These are phyloP conservation scores for Garcileccinum viscosum DNA, from an alignment of 1,284 basidiomycete species.

Conservation along the genomic window DNA sequence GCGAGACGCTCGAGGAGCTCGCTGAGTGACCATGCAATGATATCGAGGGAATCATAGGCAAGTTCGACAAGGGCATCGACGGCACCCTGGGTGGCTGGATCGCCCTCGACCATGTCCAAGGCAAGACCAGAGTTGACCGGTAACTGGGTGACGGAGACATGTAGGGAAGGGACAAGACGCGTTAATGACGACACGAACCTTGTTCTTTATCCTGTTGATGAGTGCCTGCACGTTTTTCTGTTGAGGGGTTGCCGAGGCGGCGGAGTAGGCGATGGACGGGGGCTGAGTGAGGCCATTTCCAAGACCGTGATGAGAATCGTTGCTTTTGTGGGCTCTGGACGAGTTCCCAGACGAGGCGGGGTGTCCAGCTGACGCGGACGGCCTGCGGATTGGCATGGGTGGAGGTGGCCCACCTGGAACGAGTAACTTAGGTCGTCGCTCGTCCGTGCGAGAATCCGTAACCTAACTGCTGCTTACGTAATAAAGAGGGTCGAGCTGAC, in stretches of 20 bases:
- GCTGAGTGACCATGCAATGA: constrained; percentile 79
- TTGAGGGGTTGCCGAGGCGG: constrained; percentile 58
- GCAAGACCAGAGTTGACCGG: constrained; percentile 83
- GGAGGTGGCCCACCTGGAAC: constrained; percentile 19
- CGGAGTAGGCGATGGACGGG: constrained; percentile 41
- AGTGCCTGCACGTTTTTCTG: constrained; percentile 76
- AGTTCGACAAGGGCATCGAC: constrained; percentile 82
- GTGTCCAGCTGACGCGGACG: constrained; percentile 52
- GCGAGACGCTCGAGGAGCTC: constrained; percentile 78
- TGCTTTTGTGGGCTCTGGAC: constrained; percentile 52
- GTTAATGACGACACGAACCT: constrained; percentile 47
- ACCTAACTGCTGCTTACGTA: constrained; percentile 33
- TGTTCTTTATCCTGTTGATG: constrained; percentile 75
- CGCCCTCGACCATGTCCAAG: constrained; percentile 75
- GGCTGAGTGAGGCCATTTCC: constrained; percentile 42
- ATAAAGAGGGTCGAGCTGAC: constrained; percentile 2
- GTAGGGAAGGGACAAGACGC: neutral
- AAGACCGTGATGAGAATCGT: constrained; percentile 55
- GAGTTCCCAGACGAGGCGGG: constrained; percentile 29
- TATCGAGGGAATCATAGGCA: constrained; percentile 75
- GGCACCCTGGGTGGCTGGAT: constrained; percentile 74
- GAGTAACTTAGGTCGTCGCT: constrained; percentile 15
- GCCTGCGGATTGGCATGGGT: constrained; percentile 52
- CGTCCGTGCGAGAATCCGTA: constrained; percentile 32
- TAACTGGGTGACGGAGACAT: constrained; percentile 55